Evolutionary conservation across 1,284 basidiomycete species (phyloP), one percentile per base, ranked within the genome.

Genomic region (Termitomyces sp.): DNA sequence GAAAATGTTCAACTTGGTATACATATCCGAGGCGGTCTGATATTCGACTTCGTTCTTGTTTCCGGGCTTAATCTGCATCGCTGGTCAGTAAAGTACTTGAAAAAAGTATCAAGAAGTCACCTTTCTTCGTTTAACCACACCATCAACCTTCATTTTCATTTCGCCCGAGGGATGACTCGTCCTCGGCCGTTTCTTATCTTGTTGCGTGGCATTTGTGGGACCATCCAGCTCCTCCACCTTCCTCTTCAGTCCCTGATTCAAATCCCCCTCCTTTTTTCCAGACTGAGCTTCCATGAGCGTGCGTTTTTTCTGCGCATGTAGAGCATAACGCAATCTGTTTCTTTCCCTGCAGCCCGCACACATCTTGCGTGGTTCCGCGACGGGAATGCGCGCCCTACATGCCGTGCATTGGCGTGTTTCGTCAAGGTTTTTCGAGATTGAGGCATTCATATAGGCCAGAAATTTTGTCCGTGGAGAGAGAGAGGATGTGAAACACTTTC

Each of bases 1-100:
- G 13, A 19, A 18, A 5, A 10, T 3, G 33, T 34, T 50, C 39
- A 59, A 41, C 8, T 46, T 50, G 24, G 33, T 35, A 50, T 59
- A 61, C 54, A 62, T 59, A 7, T 60, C 56, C 7, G 45, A 43
- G 11, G 59, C 57, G 13, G 54, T 55, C 35, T 57, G 59, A 33
- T 56, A 61, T 46, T 59, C 57, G 5, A 42, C 43, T 33, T 37
- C 8, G 10, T 41, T 14, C 26, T 18, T 30, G 18, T 16, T 39
- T n/a, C 8, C 18, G 5, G 5, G 16, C 13, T 49, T 41, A 9
- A 16, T 35, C 47, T 41, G 33, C 10, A 26, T 14, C 18, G 34
- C 10, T 3, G 11, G n/a, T 50, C 41, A 37, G 41, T 14, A 6
- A 5, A 30, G 34, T 16, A 44, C 13, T 10, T 7, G 8, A 1